These are phyloP conservation scores for Gautieria morchelliformis DNA, from an alignment of 768 basidiomycete genomes.

Conservation along the genomic window DNA sequence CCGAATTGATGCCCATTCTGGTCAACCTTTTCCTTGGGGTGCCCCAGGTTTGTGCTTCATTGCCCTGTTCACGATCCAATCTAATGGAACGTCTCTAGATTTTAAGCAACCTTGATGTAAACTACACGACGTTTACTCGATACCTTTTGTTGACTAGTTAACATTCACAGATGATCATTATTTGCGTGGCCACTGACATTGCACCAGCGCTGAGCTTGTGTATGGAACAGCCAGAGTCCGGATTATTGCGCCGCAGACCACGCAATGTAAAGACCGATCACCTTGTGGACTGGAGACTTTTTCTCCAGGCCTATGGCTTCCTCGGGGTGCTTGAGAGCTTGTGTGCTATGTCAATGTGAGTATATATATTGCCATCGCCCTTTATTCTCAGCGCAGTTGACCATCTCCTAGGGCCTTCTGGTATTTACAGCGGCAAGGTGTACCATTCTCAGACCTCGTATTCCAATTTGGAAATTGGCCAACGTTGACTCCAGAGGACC, in stretches of 20 bases:
- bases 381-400: background rate
- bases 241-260: conserved; percentile 44
- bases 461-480: conserved; percentile 37
- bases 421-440: conserved; percentile 34
- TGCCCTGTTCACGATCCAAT: background rate
- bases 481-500: conserved; percentile 28
- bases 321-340: conserved; percentile 39
- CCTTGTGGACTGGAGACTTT: conserved; percentile 41
- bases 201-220: conserved; percentile 43
- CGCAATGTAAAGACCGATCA: conserved; percentile 47
- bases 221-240: conserved; percentile 52
- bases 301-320: conserved; percentile 51
- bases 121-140: background rate
- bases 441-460: conserved; percentile 38
- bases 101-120: conserved; percentile 28
- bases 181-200: conserved; percentile 52
- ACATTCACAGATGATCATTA: conserved; percentile 36
- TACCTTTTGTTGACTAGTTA: conserved; percentile 23
- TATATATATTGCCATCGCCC: conserved; percentile 7
- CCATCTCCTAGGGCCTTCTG: conserved; percentile 28
- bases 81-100: conserved; percentile 14
- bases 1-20: conserved; percentile 52
- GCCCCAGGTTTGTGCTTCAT: conserved; percentile 17
- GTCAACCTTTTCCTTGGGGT: conserved; percentile 37
- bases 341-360: conserved; percentile 40